Conservation (phyloP, 139 green algal species). For the Chlorella vulgaris region DNA sequence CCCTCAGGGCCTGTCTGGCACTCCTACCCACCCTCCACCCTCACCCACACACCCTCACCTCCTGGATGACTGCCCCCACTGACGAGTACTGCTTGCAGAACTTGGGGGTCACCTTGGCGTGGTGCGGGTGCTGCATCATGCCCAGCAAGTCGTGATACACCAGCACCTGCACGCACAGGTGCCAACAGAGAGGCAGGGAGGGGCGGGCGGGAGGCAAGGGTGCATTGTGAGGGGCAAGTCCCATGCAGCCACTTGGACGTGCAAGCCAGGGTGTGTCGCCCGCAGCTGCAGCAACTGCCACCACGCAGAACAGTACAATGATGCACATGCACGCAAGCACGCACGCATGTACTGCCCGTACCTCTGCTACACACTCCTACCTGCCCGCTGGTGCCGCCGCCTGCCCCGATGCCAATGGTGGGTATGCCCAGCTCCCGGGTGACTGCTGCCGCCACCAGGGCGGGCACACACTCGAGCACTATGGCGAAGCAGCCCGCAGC, state of each 20-base stretch:
- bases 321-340: too few species aligned
- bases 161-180: slow-evolving; percentile 85
- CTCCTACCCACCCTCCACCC: not conserved
- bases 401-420: slow-evolving; percentile 98
- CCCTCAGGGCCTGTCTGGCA: not conserved
- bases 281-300: too few species aligned
- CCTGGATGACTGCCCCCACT: slow-evolving; percentile 80
- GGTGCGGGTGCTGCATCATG: slow-evolving; percentile 98
- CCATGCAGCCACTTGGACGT: too few species aligned
- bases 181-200: too few species aligned
- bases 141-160: slow-evolving; percentile 99
- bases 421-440: slow-evolving; percentile 86
- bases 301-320: too few species aligned
- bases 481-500: slow-evolving; percentile 92
- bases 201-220: not conserved
- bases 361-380: slow-evolving; percentile 58
- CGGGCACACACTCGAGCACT: slow-evolving; percentile 96
- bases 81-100: slow-evolving; percentile 98
- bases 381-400: slow-evolving; percentile 82
- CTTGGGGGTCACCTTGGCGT: slow-evolving; percentile 97
- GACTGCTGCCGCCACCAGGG: slow-evolving; percentile 85
- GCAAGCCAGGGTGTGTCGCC: too few species aligned
- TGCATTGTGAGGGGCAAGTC: not conserved
- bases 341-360: too few species aligned
- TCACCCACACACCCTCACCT: not conserved